A percentile compares a stretch with the other conserved stretches of the same genome.
Evolutionary conservation across 139 green algal species (phyloP).

Genomic region (Dunaliella primolecta): DNA sequence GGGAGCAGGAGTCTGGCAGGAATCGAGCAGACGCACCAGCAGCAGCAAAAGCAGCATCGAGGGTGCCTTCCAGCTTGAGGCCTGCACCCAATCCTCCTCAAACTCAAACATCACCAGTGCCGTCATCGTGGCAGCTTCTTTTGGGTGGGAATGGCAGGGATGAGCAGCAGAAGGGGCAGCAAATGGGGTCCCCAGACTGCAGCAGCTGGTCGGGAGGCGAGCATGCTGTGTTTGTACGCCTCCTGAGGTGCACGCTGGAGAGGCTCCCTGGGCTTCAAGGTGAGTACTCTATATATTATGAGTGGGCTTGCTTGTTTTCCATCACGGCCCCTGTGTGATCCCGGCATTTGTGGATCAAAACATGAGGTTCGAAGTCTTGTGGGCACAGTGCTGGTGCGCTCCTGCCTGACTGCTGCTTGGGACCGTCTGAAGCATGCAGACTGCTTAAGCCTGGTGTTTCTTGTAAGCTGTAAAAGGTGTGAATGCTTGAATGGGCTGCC

Average conservation of each 20-base stretch:
- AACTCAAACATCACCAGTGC: neutral
- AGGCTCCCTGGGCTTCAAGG: neutral
- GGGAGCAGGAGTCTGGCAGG: neutral
- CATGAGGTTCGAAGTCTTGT: neutral
- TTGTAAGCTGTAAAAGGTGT: too few species aligned
- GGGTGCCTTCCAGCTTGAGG: neutral
- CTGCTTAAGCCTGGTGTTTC: neutral
- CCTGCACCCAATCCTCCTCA: neutral
- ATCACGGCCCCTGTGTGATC: neutral
- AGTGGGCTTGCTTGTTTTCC: neutral
- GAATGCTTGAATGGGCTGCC: too few species aligned
- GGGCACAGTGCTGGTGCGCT: neutral
- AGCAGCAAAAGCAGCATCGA: neutral
- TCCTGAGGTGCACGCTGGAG: neutral
- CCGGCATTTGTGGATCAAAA: neutral
- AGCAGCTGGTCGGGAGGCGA: neutral
- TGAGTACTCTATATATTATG: neutral
- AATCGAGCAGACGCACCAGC: neutral
- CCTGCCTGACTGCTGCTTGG: neutral
- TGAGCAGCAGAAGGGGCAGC: neutral
- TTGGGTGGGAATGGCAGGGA: neutral
- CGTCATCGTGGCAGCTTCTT: neutral
- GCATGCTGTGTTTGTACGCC: neutral
- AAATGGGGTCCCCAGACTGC: too few species aligned
- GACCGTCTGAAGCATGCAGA: neutral